Base-by-base conservation (phyloP, 208 protist genomes). In the Acanthamoeba lenticulata region DNA sequence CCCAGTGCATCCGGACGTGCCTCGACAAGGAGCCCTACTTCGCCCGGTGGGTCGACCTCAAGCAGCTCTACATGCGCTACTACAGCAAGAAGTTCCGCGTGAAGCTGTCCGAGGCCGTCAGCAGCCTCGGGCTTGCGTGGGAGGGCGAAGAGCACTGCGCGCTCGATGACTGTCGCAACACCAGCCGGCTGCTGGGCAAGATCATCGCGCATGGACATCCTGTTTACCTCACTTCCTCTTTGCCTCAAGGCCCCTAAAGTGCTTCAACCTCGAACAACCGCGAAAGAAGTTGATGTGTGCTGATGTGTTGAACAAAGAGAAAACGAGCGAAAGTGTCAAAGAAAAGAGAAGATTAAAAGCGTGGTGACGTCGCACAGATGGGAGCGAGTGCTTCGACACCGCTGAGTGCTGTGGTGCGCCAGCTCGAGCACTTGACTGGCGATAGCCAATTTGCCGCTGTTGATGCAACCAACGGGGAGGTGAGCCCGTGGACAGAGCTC, bases 61-160 rank as follows among this genome's bases (percentile, higher is more conserved):
- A 77, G 67, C 67, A 77, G 38, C 67, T 77, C 36, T 77, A 77
- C 34, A 77, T 77, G 67, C 67, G 29, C 67, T 77, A 77, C 67
- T 77, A 77, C 67, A 11, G 32, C 67, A 77, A 44, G 67, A 77
- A 77, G 67, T 77, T 77, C 67, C 36, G 67, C 32, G 67, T 77
- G 67, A 77, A 77, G 34, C 67, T 77, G 36, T 38, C 67, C 1
- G 67, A 77, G 17, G 67, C 67, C 4, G 67, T 77, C 32, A 3
- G 32, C 67, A 77, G 67, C 38, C 17, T 77, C 15, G 67, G 67
- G 29, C 67, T 77, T 17, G 21, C 24, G 4, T 77, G 67, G 67
- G 19, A 45, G 17, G 67, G 67, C 13, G 34, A 42, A 17, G 67
- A 77, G 67, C 67, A 77, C 34, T 77, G 67, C 34, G 67, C 67